These are phyloP conservation scores for Chrysoporthe austroafricana DNA, from an alignment of 2,329 filamentous ascomycete species.

Conservation along the genomic window DNA sequence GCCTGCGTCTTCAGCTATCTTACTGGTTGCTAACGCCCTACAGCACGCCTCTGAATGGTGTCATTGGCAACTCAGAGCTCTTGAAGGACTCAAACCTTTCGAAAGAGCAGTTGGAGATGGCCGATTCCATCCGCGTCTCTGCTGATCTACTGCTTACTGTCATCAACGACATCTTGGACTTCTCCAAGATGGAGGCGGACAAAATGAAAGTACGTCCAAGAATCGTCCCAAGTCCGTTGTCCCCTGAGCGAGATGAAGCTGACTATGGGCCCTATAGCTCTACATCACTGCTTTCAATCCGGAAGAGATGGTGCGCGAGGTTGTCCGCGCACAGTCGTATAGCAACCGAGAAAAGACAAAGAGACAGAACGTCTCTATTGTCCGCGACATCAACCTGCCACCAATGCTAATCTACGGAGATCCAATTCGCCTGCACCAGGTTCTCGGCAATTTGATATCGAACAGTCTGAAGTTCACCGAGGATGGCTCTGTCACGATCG, in stretches of 20 bases:
- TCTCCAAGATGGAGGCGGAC: constrained; percentile 90
- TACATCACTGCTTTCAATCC: constrained; percentile 73
- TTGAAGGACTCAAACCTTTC: constrained; percentile 76
- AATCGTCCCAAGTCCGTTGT: background rate
- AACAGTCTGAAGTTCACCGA: constrained; percentile 96
- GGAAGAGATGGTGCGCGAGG: constrained; percentile 68
- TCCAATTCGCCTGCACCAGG: constrained; percentile 68
- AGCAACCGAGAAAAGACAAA: constrained; percentile 67
- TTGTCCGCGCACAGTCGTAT: constrained; percentile 68
- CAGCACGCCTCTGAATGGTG: constrained; percentile 77
- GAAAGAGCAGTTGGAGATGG: constrained; percentile 80
- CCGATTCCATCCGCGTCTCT: constrained; percentile 83
- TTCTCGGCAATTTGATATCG: constrained; percentile 81
- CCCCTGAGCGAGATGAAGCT: background rate
- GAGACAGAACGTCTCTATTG: constrained; percentile 64
- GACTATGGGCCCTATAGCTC: constrained; percentile 42
- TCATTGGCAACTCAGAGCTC: constrained; percentile 87
- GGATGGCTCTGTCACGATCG: constrained; percentile 82
- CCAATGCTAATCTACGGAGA: constrained; percentile 74
- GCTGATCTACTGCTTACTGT: constrained; percentile 87
- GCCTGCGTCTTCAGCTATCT: background rate
- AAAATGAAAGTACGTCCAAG: constrained; percentile 64
- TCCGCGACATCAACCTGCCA: constrained; percentile 73
- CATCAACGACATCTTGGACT: constrained; percentile 95
- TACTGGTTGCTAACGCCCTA: background rate